Conservation (phyloP, 345 rosid species). For the sweet orange (Citrus sinensis) region DNA sequence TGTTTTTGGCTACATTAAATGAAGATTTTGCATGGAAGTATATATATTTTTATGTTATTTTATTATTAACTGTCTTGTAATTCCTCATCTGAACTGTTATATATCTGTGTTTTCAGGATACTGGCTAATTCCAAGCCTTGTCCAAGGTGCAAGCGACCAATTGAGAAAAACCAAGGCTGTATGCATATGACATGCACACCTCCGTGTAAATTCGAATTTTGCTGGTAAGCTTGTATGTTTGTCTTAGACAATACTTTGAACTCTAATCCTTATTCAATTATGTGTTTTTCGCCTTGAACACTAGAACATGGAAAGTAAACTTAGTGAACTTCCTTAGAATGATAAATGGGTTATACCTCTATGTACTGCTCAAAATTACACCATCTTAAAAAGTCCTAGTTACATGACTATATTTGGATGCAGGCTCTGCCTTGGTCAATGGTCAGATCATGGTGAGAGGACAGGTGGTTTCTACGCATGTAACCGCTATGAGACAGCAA, state of each 20-base stretch:
- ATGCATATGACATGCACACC: constrained; percentile 93
- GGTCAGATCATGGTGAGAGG: constrained; percentile 78
- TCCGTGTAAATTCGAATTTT: constrained; percentile 75
- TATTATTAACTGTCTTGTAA: too few relatives aligned
- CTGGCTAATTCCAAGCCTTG: constrained; percentile 82
- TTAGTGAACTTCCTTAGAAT: not conserved
- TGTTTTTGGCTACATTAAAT: not conserved
- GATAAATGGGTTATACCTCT: not conserved
- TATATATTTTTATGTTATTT: not conserved
- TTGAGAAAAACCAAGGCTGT: constrained; percentile 84
- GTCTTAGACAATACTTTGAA: not conserved
- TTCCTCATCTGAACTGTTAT: not conserved
- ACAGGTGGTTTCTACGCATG: constrained; percentile 82
- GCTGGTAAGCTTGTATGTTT: constrained; percentile 50
- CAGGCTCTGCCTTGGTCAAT: constrained; percentile 81
- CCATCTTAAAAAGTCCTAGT: not conserved
- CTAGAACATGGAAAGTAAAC: not conserved
- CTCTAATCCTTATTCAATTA: constrained; percentile 1
- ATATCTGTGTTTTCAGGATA: constrained; percentile 41
- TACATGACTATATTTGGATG: constrained; percentile 21
- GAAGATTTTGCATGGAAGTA: not conserved
- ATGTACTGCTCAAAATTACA: not conserved
- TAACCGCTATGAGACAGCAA: constrained; percentile 78
- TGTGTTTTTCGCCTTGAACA: not conserved
- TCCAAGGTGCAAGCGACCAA: constrained; percentile 78